Base-by-base conservation (phyloP, 305 asterid species). In the Fraxinus velutina region DNA sequence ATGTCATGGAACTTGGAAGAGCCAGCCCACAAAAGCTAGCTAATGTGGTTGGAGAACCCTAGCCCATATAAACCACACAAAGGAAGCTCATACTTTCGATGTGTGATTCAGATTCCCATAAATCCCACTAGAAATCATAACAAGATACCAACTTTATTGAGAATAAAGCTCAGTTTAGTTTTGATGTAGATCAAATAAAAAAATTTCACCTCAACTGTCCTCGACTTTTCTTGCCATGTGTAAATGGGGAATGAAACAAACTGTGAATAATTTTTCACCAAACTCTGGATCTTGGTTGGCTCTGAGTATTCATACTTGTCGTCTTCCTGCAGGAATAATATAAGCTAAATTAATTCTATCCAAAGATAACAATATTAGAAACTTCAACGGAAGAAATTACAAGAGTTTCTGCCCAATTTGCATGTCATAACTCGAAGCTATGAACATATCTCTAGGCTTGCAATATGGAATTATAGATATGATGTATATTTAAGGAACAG, bases 251-350 rank as follows among this genome's bases (percentile, higher is more conserved):
- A 96, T 12, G 99, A 93, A 77, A 96, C 97, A 76, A 96, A 96
- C 80, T 94, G 98, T 21, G 98, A 96, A 83, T 96, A 96, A 82
- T 93, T 96, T 88, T 94, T 96, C 90, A 96, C 99, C 92, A 96
- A 90, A 86, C 80, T 88, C 90, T 89, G 97, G 85, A 96, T 91
- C 90, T 87, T 94, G 36, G 88, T 62, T 64, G 98, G 94, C 90
- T 96, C 99, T 0, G 98, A 86, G 83, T 88, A 94, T 83, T 96
- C 99, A 55, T 94, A 96, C 85, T 96, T 96, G 39, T 34, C 39
- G 79, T 96, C 99, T 10, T 94, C 97, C 99, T 94, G 93, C 83
- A 83, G 64, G 27, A 32, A 22, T 80, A 62, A 79, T 15, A 82
- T 50, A 77, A 52, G 62, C 33, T 52, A 70, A 22, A 19, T 64